These are phyloP conservation scores for Jamesozyma spencerorum DNA, from an alignment of 805 yeast species.

Conservation along the genomic window DNA sequence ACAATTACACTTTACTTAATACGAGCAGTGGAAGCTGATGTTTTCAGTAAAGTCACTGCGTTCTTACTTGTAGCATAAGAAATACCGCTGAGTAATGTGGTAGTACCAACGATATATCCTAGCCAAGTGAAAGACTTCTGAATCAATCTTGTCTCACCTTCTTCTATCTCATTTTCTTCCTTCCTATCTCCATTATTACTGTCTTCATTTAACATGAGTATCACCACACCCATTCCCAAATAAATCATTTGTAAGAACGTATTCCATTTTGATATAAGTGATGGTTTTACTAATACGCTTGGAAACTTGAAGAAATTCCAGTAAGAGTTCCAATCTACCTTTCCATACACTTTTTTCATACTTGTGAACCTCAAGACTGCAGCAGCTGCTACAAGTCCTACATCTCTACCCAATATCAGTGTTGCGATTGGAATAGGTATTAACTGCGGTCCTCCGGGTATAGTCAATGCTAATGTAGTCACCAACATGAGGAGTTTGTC, in stretches of 20 bases:
- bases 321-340: slow-evolving; percentile 49
- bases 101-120: slow-evolving; percentile 52
- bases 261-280: slow-evolving; percentile 74
- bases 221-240: slow-evolving; percentile 51
- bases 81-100: slow-evolving; percentile 71
- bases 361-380: slow-evolving; percentile 63
- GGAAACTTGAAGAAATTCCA: slow-evolving; percentile 64
- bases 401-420: slow-evolving; percentile 77
- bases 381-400: slow-evolving; percentile 62
- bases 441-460: slow-evolving; percentile 37
- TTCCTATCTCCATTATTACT: neutral
- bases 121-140: slow-evolving; percentile 18
- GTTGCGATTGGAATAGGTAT: slow-evolving; percentile 65
- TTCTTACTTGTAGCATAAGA: slow-evolving; percentile 63
- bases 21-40: neutral
- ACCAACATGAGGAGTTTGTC: slow-evolving; percentile 86
- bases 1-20: too few relatives aligned
- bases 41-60: slow-evolving; percentile 37
- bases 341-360: slow-evolving; percentile 14
- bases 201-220: slow-evolving; percentile 16
- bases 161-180: neutral
- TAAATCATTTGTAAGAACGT: slow-evolving; percentile 91
- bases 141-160: slow-evolving; percentile 2
- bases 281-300: slow-evolving; percentile 86
- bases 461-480: slow-evolving; percentile 68